Evolutionary conservation across 176 grass and related monocot species (phyloP), one percentile per base, ranked within the genome.

Genomic region (Cenchrus purpureus): DNA sequence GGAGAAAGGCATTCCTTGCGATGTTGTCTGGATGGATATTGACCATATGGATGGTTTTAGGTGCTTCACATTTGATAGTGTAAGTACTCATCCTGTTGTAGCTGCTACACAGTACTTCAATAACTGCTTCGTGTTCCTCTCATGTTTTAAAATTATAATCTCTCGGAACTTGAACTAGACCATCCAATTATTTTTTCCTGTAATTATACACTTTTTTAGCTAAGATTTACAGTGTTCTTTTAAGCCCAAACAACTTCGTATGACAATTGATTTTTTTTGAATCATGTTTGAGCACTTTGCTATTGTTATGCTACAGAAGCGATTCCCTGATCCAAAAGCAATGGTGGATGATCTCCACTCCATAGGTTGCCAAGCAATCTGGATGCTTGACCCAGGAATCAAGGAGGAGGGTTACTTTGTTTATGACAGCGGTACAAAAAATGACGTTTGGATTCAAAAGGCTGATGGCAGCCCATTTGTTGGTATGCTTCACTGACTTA

Each of bases 11-110:
- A 98, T 98, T 88, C 96, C 96, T 78, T 95, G 96, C 50, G 96
- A 98, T 94, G 96, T 98, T 54, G 74, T 98, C 81, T 98, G 96
- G 96, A 98, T 98, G 96, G 96, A 98, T 86, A 95, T 98, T 74
- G 93, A 98, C 63, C 95, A 98, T 88, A 98, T 98, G 96, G 78
- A 98, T 86, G 96, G 96, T 83, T 98, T 98, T 83, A 91, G 77
- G 71, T 98, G 96, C 90, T 98, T 98, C 71, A 98, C 91, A 6
- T 95, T 95, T 88, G 93, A 98, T 84, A 64, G 83, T 74, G 96
- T 95, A 89, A 82, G 89, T 87, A 68, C 10, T 48, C 29, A 0
- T 66, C 82, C 4, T 57, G 15, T 54, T 40, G 44, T 69, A 34
- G 32, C 77, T 82, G 1, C 79, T 77, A 49, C 19, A 74, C 29